Percentiles rank a stretch among this genome's conserved stretches.
These are phyloP conservation scores for Sclerospora graminicola DNA, from an alignment of 352 stramenopile species.

Conservation along the genomic window DNA sequence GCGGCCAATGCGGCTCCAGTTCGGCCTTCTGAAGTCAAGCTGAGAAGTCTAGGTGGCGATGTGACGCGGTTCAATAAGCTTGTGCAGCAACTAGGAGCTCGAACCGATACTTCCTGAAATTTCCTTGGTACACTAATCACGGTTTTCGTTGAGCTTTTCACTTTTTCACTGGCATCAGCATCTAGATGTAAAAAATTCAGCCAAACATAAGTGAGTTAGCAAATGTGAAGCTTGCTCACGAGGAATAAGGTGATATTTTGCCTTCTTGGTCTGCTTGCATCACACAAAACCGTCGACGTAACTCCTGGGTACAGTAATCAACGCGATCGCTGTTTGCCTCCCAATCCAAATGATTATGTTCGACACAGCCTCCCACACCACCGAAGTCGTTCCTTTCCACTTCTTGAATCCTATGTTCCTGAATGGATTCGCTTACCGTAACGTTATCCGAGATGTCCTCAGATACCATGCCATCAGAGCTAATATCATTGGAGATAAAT, in stretches of 20 bases:
- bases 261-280: constrained; percentile 26
- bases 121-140: constrained; percentile 15
- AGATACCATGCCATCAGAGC: too few relatives aligned
- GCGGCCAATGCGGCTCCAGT: constrained; percentile 1
- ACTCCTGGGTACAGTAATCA: constrained; percentile 1
- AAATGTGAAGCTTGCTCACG: neutral
- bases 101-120: constrained; percentile 4
- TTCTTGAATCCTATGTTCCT: neutral
- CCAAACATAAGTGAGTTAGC: neutral
- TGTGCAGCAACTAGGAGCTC: neutral
- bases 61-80: constrained; percentile 4
- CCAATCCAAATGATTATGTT: neutral
- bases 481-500: too few relatives aligned
- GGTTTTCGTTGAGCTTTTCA: constrained; percentile 9
- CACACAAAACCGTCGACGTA: constrained; percentile 16
- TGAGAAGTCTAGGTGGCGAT: constrained; percentile 1
- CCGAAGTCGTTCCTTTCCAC: neutral
- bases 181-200: constrained; percentile 3
- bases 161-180: constrained; percentile 4
- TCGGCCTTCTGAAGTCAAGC: neutral
- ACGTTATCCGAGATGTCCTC: too few relatives aligned
- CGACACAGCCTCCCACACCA: too few relatives aligned
- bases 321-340: neutral
- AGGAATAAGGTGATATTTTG: constrained; percentile 3
- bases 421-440: too few relatives aligned